Percentiles rank a stretch among this genome's conserved stretches.
phyloP scores from a whole-genome alignment of 2,329 filamentous ascomycete genomes.

The Setomelanomma holmii region DNA sequence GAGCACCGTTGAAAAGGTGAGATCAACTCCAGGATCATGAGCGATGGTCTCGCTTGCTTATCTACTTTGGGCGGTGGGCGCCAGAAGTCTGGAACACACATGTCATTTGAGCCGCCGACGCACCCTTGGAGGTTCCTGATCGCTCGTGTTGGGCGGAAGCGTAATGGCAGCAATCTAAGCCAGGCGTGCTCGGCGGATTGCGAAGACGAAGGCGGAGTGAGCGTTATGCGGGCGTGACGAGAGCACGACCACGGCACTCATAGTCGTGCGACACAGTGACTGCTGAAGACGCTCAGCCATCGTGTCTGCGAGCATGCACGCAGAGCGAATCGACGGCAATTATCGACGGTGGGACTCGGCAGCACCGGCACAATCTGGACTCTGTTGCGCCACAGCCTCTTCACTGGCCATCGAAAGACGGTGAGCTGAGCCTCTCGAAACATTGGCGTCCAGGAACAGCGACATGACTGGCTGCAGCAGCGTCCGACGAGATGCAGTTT shows the following conservation, averaged over 20 bases:
- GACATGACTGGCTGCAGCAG: constrained; percentile 25
- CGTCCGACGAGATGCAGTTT: constrained; percentile 27
- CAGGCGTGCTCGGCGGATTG: too few species aligned
- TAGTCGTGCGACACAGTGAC: constrained; percentile 1
- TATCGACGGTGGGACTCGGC: not conserved
- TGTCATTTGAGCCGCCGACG: constrained; percentile 6
- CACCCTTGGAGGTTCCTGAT: constrained; percentile 1
- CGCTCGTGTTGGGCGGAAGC: not conserved
- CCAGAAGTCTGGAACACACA: constrained; percentile 8
- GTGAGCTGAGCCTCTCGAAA: constrained; percentile 31
- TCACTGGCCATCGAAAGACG: constrained; percentile 24
- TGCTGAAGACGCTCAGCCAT: constrained; percentile 1
- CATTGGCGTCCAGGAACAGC: constrained; percentile 30
- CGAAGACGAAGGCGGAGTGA: too few species aligned
- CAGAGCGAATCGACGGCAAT: not conserved
- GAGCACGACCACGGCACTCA: too few species aligned
- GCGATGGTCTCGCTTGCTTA: constrained; percentile 4
- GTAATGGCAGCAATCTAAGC: constrained; percentile 4
- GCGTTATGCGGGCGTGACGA: constrained; percentile 4
- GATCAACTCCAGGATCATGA: constrained; percentile 2
- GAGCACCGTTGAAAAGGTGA: constrained; percentile 2
- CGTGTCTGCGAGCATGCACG: not conserved
- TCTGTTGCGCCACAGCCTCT: constrained; percentile 6
- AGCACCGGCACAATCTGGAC: constrained; percentile 2
- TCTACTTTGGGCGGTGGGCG: constrained; percentile 6